Conservation (phyloP, 192 early-diverging fungal genomes). For the Coemansia asiatica region DNA sequence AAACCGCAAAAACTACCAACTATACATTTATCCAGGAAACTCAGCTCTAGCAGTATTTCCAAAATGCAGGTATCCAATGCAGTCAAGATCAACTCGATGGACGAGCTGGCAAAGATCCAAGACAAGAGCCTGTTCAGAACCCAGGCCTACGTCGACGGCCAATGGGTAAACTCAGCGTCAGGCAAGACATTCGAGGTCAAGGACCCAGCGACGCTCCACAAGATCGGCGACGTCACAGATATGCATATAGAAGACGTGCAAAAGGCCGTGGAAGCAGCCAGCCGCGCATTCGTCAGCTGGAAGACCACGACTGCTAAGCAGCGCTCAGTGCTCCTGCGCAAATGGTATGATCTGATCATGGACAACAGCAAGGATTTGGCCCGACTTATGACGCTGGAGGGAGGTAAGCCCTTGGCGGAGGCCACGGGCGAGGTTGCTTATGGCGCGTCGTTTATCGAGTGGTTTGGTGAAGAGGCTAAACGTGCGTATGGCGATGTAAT, state of each 20-base stretch:
- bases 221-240: conserved; percentile 65
- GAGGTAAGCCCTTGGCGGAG: conserved; percentile 70
- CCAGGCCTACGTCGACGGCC: conserved; percentile 61
- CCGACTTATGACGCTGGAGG: conserved; percentile 78
- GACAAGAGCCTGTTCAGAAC: conserved; percentile 61
- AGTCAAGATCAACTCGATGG: conserved; percentile 13
- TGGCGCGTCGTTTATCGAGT: conserved; percentile 71
- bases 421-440: conserved; percentile 63
- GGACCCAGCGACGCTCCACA: conserved; percentile 65
- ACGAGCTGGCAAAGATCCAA: conserved; percentile 57
- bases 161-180: conserved; percentile 56
- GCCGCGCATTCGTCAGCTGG: conserved; percentile 62
- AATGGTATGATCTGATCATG: conserved; percentile 65
- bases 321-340: conserved; percentile 61
- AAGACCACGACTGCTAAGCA: conserved; percentile 63
- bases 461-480: conserved; percentile 86
- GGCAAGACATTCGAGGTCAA: conserved; percentile 56
- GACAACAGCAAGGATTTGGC: conserved; percentile 75
- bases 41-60: conserved; percentile 1
- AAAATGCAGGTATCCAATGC: neutral
- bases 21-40: neutral
- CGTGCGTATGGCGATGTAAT: conserved; percentile 76
- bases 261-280: conserved; percentile 61
- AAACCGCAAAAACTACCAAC: neutral
- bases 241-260: conserved; percentile 64